phyloP scores from a whole-genome alignment of 2,329 filamentous ascomycete species.

The Trichoderma sp. region DNA sequence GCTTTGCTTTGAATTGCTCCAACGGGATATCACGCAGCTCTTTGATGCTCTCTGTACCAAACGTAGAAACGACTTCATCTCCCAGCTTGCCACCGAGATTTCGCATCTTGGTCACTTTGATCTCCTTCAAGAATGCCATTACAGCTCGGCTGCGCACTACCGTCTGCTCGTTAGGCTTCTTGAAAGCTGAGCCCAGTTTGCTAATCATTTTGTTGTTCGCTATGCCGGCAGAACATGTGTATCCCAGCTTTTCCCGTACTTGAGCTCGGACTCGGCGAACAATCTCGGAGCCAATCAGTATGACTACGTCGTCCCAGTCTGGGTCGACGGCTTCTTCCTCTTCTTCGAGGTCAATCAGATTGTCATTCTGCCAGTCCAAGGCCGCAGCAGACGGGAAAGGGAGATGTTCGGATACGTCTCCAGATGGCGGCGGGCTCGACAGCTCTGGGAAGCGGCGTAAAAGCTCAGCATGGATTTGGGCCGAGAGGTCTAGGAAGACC shows the following conservation, averaged over 20 bases:
- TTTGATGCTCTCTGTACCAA: constrained; percentile 76
- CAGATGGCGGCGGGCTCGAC: constrained; percentile 63
- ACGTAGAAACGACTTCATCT: constrained; percentile 78
- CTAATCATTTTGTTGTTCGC: constrained; percentile 93
- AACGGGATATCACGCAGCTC: constrained; percentile 73
- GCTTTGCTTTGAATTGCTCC: constrained; percentile 72
- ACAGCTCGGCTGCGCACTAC: constrained; percentile 87
- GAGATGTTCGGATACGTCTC: constrained; percentile 69
- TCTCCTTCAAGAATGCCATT: constrained; percentile 73
- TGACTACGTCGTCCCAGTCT: constrained; percentile 94
- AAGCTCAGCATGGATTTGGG: constrained; percentile 75
- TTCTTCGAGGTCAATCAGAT: constrained; percentile 75
- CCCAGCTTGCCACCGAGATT: constrained; percentile 95
- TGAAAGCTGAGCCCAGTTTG: constrained; percentile 87
- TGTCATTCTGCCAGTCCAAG: constrained; percentile 81
- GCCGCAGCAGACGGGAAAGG: constrained; percentile 69
- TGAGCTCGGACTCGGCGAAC: constrained; percentile 71
- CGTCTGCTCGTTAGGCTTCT: constrained; percentile 93
- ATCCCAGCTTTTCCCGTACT: constrained; percentile 71
- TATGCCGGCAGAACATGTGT: constrained; percentile 90
- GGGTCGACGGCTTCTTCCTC: constrained; percentile 77
- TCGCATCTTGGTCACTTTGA: constrained; percentile 94
- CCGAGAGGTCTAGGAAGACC: constrained; percentile 89
- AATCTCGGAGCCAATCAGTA: constrained; percentile 86
- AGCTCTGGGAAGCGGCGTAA: constrained; percentile 78